These are phyloP conservation scores for Pancytospora epiphaga DNA, from an alignment of 371 early-diverging fungal species.

Conservation along the genomic window DNA sequence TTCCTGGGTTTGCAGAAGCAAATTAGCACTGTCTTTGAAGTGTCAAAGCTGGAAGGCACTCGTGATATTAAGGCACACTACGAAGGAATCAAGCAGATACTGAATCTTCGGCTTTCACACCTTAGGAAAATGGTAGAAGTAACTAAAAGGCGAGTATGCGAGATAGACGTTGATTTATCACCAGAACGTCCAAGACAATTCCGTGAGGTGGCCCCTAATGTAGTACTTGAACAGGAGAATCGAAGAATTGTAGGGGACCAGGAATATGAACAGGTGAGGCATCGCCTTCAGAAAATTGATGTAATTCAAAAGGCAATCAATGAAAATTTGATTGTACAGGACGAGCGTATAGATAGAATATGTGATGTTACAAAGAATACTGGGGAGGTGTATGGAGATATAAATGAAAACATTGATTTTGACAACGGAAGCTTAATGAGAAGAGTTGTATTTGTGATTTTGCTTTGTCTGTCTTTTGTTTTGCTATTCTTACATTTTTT, in stretches of 20 bases:
- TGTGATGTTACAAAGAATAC: constrained; percentile 18
- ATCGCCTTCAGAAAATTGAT: constrained; percentile 49
- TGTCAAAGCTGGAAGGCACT: constrained; percentile 26
- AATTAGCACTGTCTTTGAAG: constrained; percentile 18
- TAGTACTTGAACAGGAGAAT: constrained; percentile 47
- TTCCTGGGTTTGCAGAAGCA: constrained; percentile 23
- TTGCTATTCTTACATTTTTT: constrained; percentile 47
- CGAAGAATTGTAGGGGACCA: constrained; percentile 34
- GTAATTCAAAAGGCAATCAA: constrained; percentile 48
- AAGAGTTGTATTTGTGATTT: constrained; percentile 41
- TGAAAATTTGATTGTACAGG: constrained; percentile 45
- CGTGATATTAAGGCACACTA: constrained; percentile 40
- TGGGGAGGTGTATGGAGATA: constrained; percentile 22
- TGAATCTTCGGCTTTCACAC: constrained; percentile 12
- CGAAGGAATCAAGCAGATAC: constrained; percentile 55
- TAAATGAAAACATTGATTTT: constrained; percentile 12
- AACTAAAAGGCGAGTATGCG: constrained; percentile 20
- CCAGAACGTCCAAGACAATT: constrained; percentile 37
- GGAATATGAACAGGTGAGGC: constrained; percentile 35
- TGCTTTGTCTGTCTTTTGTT: constrained; percentile 50
- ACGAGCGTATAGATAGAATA: constrained; percentile 55
- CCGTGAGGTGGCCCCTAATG: neutral
- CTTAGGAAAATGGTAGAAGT: constrained; percentile 17
- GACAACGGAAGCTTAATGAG: constrained; percentile 39
- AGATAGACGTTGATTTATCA: constrained; percentile 27